Percentiles rank a stretch among this genome's conserved stretches.
Evolutionary conservation across 106 monocot species (phyloP).

Genomic region (Iris macrosiphon): DNA sequence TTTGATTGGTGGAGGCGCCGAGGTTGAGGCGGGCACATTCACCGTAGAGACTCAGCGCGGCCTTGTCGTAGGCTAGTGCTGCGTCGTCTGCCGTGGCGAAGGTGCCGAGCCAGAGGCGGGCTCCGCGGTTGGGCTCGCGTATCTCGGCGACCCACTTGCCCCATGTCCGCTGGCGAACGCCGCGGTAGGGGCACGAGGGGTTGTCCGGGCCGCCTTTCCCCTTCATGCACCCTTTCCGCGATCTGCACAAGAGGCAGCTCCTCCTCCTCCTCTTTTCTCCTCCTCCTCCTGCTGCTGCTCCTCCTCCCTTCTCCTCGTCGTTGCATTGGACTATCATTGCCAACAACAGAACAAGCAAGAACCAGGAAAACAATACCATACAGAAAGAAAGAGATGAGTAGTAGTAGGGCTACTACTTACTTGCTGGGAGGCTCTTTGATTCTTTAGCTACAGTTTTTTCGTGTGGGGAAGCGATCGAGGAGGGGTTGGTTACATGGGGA

Average conservation of each 20-base stretch:
- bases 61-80: slow-evolving; percentile 58
- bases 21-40: slow-evolving; percentile 63
- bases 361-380: too few species aligned
- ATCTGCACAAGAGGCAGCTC: slow-evolving; percentile 44
- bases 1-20: too few species aligned
- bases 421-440: too few species aligned
- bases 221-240: slow-evolving; percentile 65
- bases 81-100: slow-evolving; percentile 59
- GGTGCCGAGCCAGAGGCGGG: slow-evolving; percentile 76
- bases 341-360: too few species aligned
- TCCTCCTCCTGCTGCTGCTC: too few species aligned
- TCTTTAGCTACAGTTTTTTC: too few species aligned
- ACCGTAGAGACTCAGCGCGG: slow-evolving; percentile 62
- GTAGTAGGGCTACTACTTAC: too few species aligned
- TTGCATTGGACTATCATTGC: too few species aligned
- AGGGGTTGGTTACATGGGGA: too few species aligned
- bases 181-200: slow-evolving; percentile 24
- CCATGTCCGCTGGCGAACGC: slow-evolving; percentile 49
- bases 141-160: slow-evolving; percentile 92
- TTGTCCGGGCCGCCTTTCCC: slow-evolving; percentile 66
- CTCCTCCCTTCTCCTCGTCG: too few species aligned
- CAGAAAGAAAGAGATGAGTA: too few species aligned
- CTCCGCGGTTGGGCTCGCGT: slow-evolving; percentile 78
- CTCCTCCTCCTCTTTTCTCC: slow-evolving; percentile 24
- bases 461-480: too few species aligned